phyloP scores from a whole-genome alignment of 2,329 filamentous ascomycete genomes.

The Neospermospora avenae region DNA sequence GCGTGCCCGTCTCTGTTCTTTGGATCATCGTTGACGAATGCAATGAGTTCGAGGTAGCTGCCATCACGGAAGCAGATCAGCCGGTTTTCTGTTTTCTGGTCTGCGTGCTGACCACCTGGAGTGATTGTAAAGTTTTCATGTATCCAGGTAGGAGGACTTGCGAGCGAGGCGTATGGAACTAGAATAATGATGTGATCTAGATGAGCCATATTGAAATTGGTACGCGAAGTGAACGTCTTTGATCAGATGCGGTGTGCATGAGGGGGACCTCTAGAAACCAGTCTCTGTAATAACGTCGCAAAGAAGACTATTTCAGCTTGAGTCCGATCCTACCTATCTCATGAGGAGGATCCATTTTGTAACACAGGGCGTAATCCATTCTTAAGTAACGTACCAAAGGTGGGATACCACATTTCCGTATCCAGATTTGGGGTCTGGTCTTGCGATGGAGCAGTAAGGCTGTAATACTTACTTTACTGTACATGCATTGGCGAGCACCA shows the following conservation, averaged over 20 bases:
- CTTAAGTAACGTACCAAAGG: neutral
- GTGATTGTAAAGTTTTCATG: constrained; percentile 53
- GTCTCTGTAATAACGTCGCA: too few relatives aligned
- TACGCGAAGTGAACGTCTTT: neutral
- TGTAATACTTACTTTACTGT: neutral
- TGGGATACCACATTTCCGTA: neutral
- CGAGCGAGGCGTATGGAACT: constrained; percentile 49
- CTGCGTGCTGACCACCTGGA: constrained; percentile 59
- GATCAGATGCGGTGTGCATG: too few relatives aligned
- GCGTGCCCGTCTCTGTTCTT: constrained; percentile 47
- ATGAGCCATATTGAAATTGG: constrained; percentile 1
- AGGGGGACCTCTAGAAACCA: too few relatives aligned
- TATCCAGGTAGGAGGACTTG: constrained; percentile 48
- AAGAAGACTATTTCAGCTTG: neutral
- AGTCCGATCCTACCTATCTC: neutral
- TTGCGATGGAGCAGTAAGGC: too few relatives aligned
- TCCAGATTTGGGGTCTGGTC: neutral
- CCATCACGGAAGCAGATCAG: constrained; percentile 62
- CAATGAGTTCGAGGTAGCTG: constrained; percentile 55
- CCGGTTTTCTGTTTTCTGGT: constrained; percentile 57
- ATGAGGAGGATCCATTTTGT: neutral
- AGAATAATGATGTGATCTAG: constrained; percentile 66
- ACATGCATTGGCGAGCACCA: neutral
- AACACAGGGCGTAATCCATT: neutral
- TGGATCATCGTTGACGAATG: constrained; percentile 34